phyloP scores from a whole-genome alignment of 768 basidiomycete genomes.

The Panaeolus cyanescens region DNA sequence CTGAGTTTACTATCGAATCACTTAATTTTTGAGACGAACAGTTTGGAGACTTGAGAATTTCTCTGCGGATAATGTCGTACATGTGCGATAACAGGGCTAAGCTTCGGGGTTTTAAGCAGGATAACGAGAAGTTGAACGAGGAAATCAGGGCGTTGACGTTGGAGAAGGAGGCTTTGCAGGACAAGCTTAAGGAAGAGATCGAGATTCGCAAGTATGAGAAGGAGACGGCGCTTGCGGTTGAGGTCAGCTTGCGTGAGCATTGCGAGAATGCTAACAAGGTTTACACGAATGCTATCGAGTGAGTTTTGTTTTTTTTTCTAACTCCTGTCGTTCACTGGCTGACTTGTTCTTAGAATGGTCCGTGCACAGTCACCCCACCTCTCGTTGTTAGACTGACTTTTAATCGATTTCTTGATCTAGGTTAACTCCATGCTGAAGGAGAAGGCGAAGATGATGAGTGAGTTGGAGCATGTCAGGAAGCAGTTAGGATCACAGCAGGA shows the following conservation, averaged over 20 bases:
- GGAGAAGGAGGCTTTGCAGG: constrained; percentile 36
- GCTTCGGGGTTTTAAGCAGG: constrained; percentile 34
- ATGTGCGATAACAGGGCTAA: constrained; percentile 49
- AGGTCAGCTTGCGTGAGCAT: constrained; percentile 56
- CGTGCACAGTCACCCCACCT: constrained; percentile 3
- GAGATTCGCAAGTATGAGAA: constrained; percentile 49
- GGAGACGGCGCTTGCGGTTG: constrained; percentile 50
- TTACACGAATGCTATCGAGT: constrained; percentile 42
- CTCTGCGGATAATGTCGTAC: constrained; percentile 50
- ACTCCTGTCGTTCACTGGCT: constrained; percentile 1
- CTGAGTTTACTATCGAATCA: constrained; percentile 3
- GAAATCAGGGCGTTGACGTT: constrained; percentile 31
- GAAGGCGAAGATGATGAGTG: constrained; percentile 15
- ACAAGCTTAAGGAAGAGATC: constrained; percentile 31
- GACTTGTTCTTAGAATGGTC: constrained; percentile 21
- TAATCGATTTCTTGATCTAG: background rate
- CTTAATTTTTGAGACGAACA: constrained; percentile 20
- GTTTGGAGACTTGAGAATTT: constrained; percentile 54
- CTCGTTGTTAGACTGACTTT: background rate
- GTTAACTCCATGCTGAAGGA: constrained; percentile 7
- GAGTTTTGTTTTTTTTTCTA: constrained; percentile 22
- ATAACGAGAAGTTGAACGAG: constrained; percentile 31
- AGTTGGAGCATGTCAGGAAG: constrained; percentile 7
- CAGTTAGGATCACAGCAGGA: constrained; percentile 4
- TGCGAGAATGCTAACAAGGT: constrained; percentile 46